Conservation (phyloP, 129 eudicot species). For the Glebionis coronaria region DNA sequence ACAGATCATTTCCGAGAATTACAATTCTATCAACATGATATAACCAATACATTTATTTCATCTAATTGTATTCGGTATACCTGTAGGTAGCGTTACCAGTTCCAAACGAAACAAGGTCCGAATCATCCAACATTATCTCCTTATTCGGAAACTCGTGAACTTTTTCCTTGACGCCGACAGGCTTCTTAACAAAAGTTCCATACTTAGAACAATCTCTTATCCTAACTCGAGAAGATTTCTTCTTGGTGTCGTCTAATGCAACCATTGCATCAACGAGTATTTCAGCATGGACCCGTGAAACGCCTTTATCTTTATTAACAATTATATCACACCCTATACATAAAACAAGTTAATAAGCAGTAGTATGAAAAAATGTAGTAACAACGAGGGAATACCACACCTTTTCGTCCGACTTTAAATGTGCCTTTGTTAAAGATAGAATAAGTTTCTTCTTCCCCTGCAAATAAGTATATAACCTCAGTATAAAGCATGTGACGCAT, state of each 20-base stretch:
- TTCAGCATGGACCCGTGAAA: slow-evolving; percentile 91
- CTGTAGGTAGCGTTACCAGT: slow-evolving; percentile 93
- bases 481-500: slow-evolving; percentile 13
- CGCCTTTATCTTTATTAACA: slow-evolving; percentile 85
- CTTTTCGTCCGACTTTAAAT: slow-evolving; percentile 92
- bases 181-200: slow-evolving; percentile 64
- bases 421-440: slow-evolving; percentile 72
- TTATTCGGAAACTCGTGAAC: slow-evolving; percentile 75
- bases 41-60: too few species aligned
- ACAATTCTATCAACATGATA: too few species aligned
- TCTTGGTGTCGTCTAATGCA: slow-evolving; percentile 40
- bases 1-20: slow-evolving; percentile 11
- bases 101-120: slow-evolving; percentile 84
- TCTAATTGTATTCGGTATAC: slow-evolving; percentile 33
- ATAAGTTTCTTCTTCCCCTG: slow-evolving; percentile 84
- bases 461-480: slow-evolving; percentile 30
- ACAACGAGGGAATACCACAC: slow-evolving; percentile 25
- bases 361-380: slow-evolving; percentile 3
- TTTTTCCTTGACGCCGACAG: slow-evolving; percentile 50
- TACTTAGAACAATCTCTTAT: slow-evolving; percentile 91
- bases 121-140: slow-evolving; percentile 64
- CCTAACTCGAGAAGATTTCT: slow-evolving; percentile 55
- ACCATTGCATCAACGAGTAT: slow-evolving; percentile 66
- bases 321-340: slow-evolving; percentile 88
- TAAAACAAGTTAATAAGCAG: slow-evolving; percentile 19